Percentiles rank a stretch among this genome's conserved stretches.
Conservation (phyloP, 2,329 filamentous ascomycete genomes). For the Remersonia thermophila region DNA sequence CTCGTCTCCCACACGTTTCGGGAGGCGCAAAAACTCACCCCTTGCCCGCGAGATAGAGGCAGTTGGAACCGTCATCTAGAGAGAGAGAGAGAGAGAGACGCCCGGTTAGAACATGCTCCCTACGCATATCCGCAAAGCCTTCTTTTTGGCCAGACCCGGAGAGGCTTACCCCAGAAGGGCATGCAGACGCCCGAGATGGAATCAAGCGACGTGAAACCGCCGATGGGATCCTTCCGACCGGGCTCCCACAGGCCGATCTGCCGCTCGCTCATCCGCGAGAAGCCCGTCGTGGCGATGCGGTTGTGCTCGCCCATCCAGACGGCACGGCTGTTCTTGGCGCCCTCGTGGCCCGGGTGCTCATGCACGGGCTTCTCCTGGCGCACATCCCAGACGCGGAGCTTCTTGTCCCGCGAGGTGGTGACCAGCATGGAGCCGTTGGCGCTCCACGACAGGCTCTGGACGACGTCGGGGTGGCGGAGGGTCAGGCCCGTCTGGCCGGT, state of each 20-base stretch:
- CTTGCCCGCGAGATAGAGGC: slow-evolving; percentile 92
- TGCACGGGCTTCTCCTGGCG: slow-evolving; percentile 81
- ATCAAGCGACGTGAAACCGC: slow-evolving; percentile 81
- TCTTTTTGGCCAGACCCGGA: too few relatives aligned
- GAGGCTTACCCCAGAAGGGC: slow-evolving; percentile 81
- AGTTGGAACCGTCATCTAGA: slow-evolving; percentile 81
- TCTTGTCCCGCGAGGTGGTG: slow-evolving; percentile 96
- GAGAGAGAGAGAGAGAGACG: too few relatives aligned
- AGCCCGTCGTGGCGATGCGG: slow-evolving; percentile 88
- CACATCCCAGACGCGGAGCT: slow-evolving; percentile 93
- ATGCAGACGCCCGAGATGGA: slow-evolving; percentile 97
- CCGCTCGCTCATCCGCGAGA: slow-evolving; percentile 96
- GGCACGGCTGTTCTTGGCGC: slow-evolving; percentile 92
- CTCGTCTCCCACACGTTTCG: too few relatives aligned
- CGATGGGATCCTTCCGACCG: slow-evolving; percentile 72
- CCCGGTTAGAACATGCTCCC: slow-evolving; percentile 16
- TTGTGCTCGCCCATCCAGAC: slow-evolving; percentile 98
- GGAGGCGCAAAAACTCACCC: slow-evolving; percentile 50
- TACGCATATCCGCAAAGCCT: not conserved
- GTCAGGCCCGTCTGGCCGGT: slow-evolving; percentile 62
- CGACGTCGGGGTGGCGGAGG: slow-evolving; percentile 79
- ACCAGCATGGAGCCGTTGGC: slow-evolving; percentile 75
- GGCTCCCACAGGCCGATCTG: slow-evolving; percentile 95
- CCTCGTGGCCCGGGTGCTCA: slow-evolving; percentile 73
- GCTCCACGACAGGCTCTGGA: slow-evolving; percentile 94